Conservation (phyloP, 306 rosid genomes). For the Senna siamea region DNA sequence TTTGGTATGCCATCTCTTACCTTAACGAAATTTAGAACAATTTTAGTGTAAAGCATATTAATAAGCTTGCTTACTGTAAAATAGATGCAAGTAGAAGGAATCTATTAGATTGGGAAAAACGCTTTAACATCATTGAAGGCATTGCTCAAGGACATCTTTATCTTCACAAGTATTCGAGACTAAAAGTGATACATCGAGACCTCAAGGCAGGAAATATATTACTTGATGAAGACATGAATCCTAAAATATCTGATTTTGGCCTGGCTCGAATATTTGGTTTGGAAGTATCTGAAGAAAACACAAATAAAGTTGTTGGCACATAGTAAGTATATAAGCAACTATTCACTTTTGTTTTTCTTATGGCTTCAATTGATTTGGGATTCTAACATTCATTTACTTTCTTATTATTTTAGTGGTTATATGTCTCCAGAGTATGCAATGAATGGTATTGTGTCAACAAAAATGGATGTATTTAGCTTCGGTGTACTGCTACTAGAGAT, state of each 20-base stretch:
- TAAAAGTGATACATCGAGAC: slow-evolving; percentile 51
- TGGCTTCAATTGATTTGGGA: not conserved
- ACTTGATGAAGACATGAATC: slow-evolving; percentile 36
- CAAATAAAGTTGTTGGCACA: slow-evolving; percentile 47
- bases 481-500: slow-evolving; percentile 40
- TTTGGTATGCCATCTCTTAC: not conserved
- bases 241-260: slow-evolving; percentile 55
- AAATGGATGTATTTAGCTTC: slow-evolving; percentile 45
- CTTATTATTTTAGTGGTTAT: slow-evolving; percentile 23
- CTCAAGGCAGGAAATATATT: slow-evolving; percentile 48
- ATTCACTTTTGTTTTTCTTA: not conserved
- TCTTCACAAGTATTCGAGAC: slow-evolving; percentile 47
- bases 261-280: slow-evolving; percentile 33
- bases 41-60: not conserved
- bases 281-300: slow-evolving; percentile 38
- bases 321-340: slow-evolving; percentile 31
- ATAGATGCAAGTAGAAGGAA: slow-evolving; percentile 35
- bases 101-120: slow-evolving; percentile 33
- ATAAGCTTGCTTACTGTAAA: not conserved
- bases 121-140: slow-evolving; percentile 42
- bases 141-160: slow-evolving; percentile 47
- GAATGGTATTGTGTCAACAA: slow-evolving; percentile 38
- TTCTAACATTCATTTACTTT: not conserved
- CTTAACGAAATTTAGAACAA: not conserved
- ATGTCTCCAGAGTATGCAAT: slow-evolving; percentile 35